Evolutionary conservation across 2,329 filamentous ascomycete species (phyloP).

Genomic region (Fusarium torulosum): DNA sequence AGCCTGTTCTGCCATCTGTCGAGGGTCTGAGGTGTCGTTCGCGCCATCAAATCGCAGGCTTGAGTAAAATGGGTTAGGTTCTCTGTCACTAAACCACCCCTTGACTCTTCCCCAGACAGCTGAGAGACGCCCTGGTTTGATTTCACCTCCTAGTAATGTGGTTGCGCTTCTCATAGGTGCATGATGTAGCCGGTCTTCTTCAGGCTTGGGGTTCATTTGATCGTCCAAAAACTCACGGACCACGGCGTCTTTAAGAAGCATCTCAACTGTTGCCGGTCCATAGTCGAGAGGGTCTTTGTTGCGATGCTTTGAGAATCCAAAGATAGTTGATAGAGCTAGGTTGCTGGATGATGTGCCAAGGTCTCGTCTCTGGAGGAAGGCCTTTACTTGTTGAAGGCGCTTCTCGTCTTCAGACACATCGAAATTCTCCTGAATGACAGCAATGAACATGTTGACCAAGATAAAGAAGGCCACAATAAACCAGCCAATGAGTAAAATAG

Average conservation of each 20-base stretch:
- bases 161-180: slow-evolving; percentile 51
- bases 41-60: slow-evolving; percentile 75
- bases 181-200: slow-evolving; percentile 50
- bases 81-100: slow-evolving; percentile 69
- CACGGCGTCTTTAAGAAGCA: slow-evolving; percentile 95
- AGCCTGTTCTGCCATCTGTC: slow-evolving; percentile 90
- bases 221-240: slow-evolving; percentile 93
- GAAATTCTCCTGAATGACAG: slow-evolving; percentile 99
- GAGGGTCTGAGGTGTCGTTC: slow-evolving; percentile 84
- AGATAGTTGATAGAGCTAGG: slow-evolving; percentile 79
- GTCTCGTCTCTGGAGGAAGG: slow-evolving; percentile 92
- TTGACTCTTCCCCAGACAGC: slow-evolving; percentile 72
- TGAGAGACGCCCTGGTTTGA: slow-evolving; percentile 70
- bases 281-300: slow-evolving; percentile 89
- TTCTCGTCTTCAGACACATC: slow-evolving; percentile 99
- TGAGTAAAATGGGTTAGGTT: slow-evolving; percentile 96
- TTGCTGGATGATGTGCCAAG: slow-evolving; percentile 79
- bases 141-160: slow-evolving; percentile 55
- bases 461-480: slow-evolving; percentile 97
- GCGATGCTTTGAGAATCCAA: slow-evolving; percentile 70
- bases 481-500: slow-evolving; percentile 92
- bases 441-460: slow-evolving; percentile 99
- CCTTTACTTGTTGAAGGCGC: slow-evolving; percentile 93
- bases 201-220: slow-evolving; percentile 49
- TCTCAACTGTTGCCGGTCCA: slow-evolving; percentile 90